Percentiles rank a stretch among this genome's conserved stretches.
Conservation (phyloP, 2,329 filamentous ascomycete genomes). For the Fusarium pseudocircinatum region DNA sequence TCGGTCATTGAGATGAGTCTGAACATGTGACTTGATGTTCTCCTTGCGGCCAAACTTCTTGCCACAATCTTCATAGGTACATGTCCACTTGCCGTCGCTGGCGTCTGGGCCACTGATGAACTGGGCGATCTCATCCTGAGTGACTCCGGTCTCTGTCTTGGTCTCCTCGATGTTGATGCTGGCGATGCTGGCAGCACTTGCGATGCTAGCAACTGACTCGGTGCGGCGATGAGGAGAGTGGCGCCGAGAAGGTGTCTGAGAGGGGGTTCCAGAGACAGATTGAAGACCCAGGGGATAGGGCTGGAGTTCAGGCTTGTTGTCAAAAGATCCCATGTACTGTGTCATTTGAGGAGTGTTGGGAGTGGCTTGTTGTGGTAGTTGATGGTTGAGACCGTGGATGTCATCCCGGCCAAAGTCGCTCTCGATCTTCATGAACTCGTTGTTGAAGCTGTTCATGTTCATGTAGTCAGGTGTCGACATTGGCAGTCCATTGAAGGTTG, state of each 20-base stretch:
- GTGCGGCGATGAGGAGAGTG: constrained; percentile 61
- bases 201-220: constrained; percentile 67
- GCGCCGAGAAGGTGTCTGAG: constrained; percentile 32
- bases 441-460: constrained; percentile 59
- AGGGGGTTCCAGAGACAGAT: constrained; percentile 28
- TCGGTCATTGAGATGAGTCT: constrained; percentile 95
- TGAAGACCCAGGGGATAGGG: constrained; percentile 38
- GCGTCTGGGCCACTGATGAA: constrained; percentile 79
- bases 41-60: constrained; percentile 97
- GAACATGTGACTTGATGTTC: constrained; percentile 98
- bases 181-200: constrained; percentile 67
- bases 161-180: constrained; percentile 72
- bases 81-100: constrained; percentile 81
- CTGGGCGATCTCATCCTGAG: constrained; percentile 81
- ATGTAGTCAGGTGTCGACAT: constrained; percentile 68
- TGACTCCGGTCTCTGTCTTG: constrained; percentile 83
- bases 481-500: constrained; percentile 58
- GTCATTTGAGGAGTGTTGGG: constrained; percentile 61
- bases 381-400: constrained; percentile 46
- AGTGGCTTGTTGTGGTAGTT: constrained; percentile 61
- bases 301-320: constrained; percentile 55
- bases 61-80: constrained; percentile 79
- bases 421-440: constrained; percentile 56
- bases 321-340: constrained; percentile 55
- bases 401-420: constrained; percentile 49